Conservation (phyloP, 2,329 filamentous ascomycete genomes). For the Kalmusia sp. region DNA sequence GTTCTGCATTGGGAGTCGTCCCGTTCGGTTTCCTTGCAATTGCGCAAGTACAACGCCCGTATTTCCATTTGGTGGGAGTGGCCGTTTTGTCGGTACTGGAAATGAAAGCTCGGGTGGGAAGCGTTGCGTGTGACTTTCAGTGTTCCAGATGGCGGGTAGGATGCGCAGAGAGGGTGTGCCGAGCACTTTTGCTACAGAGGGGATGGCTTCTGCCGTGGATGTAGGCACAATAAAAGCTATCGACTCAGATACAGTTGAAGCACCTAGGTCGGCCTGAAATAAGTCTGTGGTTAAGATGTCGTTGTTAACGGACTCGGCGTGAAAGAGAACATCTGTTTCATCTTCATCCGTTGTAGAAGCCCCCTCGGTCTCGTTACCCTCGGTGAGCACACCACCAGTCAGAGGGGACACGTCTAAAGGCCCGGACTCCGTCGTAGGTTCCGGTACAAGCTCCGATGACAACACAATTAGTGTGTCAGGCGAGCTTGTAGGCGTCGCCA, state of each 20-base stretch:
- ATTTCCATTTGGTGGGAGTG: neutral
- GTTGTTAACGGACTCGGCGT: no score
- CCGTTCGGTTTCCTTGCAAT: neutral
- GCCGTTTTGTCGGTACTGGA: neutral
- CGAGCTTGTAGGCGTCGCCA: neutral
- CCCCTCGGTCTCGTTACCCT: neutral
- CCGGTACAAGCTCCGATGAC: neutral
- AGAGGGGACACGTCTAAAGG: conserved; percentile 11
- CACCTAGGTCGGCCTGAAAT: no score
- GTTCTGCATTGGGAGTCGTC: neutral
- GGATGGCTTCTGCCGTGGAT: no score
- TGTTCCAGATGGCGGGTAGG: neutral
- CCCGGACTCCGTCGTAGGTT: neutral
- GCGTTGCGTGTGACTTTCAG: neutral
- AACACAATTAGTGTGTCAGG: neutral
- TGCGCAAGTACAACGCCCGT: neutral
- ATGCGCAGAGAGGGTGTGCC: neutral
- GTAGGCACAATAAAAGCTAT: no score
- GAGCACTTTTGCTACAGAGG: neutral
- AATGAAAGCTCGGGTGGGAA: neutral
- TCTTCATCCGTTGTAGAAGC: neutral
- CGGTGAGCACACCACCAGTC: conserved; percentile 14
- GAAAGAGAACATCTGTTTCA: neutral
- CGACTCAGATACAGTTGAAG: no score
- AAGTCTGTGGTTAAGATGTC: no score